A percentile compares a stretch with the other conserved stretches of the same genome.
Evolutionary conservation across 257 asterid species (phyloP).

Genomic region (Verbena officinalis): DNA sequence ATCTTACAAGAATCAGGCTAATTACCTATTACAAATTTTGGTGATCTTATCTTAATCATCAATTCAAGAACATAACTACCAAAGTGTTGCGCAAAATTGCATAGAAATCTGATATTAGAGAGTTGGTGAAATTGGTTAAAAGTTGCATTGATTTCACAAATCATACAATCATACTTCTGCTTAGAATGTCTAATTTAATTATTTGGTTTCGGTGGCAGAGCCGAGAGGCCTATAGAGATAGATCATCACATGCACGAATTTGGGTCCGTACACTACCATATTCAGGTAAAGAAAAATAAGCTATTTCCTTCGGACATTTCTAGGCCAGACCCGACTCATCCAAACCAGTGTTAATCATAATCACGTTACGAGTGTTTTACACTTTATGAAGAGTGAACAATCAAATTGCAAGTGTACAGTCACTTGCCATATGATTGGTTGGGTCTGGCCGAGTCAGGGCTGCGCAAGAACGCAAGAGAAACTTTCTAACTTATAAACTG

Average conservation of each 20-base stretch:
- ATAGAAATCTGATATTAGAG: not conserved
- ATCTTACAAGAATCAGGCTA: too few relatives aligned
- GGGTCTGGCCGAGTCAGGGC: too few relatives aligned
- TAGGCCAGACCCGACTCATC: too few relatives aligned
- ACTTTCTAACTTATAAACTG: conserved; percentile 7
- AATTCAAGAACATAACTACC: too few relatives aligned
- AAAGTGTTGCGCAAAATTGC: not conserved
- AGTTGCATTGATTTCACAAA: not conserved
- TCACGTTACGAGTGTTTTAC: too few relatives aligned
- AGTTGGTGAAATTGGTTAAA: not conserved
- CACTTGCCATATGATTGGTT: too few relatives aligned
- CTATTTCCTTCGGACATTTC: not conserved
- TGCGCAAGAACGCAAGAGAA: too few relatives aligned
- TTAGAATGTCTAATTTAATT: conserved; percentile 3
- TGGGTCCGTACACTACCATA: conserved; percentile 79
- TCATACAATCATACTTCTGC: not conserved
- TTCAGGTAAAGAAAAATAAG: conserved; percentile 54
- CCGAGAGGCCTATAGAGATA: conserved; percentile 53
- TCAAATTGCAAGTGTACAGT: too few relatives aligned
- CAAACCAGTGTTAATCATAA: too few relatives aligned
- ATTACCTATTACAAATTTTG: not conserved
- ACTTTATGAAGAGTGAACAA: too few relatives aligned
- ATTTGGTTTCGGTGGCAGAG: conserved; percentile 42
- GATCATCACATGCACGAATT: conserved; percentile 85
- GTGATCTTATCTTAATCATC: not conserved